These are phyloP conservation scores for Pythium insidiosum DNA, from an alignment of 352 stramenopile species.

Conservation along the genomic window DNA sequence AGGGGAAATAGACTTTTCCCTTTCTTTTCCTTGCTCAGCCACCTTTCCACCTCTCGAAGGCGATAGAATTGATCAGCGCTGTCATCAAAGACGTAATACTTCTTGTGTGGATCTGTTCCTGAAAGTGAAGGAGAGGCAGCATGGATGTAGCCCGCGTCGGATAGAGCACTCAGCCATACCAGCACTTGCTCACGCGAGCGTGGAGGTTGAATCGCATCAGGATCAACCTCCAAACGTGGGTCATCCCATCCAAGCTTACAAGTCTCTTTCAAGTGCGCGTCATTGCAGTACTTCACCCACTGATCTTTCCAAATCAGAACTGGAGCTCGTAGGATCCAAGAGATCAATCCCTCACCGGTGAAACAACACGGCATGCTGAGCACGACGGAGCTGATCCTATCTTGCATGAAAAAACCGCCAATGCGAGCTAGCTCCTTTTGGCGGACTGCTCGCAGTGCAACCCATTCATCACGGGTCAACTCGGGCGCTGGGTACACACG, in stretches of 20 bases:
- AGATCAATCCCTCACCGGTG: constrained; percentile 52
- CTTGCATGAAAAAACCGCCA: constrained; percentile 42
- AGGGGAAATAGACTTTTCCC: constrained; percentile 48
- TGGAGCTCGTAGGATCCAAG: constrained; percentile 41
- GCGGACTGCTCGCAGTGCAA: constrained; percentile 26
- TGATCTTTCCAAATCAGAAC: constrained; percentile 39
- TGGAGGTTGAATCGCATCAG: constrained; percentile 43
- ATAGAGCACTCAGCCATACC: constrained; percentile 50
- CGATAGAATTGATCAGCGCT: constrained; percentile 39
- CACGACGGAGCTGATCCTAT: constrained; percentile 28
- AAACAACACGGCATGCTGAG: constrained; percentile 36
- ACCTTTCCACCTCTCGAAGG: constrained; percentile 44
- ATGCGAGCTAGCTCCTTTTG: constrained; percentile 37
- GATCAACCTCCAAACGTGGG: constrained; percentile 19
- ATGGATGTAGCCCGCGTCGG: constrained; percentile 52
- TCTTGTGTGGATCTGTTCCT: constrained; percentile 17
- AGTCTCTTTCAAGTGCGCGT: constrained; percentile 11
- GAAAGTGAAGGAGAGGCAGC: constrained; percentile 24
- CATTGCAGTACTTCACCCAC: constrained; percentile 43
- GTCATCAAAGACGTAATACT: constrained; percentile 35
- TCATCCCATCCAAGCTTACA: constrained; percentile 31
- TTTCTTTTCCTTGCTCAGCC: constrained; percentile 20
- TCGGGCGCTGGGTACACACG: constrained; percentile 11
- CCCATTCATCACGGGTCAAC: constrained; percentile 36
- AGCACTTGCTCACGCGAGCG: constrained; percentile 17